These are phyloP conservation scores for Ampelomyces quisqualis DNA, from an alignment of 2,329 filamentous ascomycete genomes.

Conservation along the genomic window DNA sequence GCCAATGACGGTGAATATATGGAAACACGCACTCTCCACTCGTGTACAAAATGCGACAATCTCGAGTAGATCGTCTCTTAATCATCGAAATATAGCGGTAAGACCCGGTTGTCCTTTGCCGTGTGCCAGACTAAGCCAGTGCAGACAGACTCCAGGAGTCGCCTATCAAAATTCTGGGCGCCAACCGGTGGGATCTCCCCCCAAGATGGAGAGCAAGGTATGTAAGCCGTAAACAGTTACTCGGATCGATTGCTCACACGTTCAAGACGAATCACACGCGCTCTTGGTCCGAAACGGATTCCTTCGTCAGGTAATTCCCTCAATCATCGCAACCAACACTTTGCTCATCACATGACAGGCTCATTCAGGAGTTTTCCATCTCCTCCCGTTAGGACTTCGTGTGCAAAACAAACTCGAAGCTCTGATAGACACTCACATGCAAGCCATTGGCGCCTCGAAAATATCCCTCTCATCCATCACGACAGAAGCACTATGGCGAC, in stretches of 20 bases:
- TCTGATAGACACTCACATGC: slow-evolving; percentile 89
- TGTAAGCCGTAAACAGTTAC: not conserved
- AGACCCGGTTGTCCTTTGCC: too few species aligned
- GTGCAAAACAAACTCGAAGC: slow-evolving; percentile 86
- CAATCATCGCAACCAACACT: not conserved
- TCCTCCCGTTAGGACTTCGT: slow-evolving; percentile 80
- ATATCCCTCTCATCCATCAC: slow-evolving; percentile 82
- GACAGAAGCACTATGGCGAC: slow-evolving; percentile 78
- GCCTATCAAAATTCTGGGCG: slow-evolving; percentile 76
- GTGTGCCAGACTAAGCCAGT: too few species aligned
- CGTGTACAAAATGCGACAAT: too few species aligned
- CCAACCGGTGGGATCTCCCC: slow-evolving; percentile 69
- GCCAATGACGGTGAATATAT: slow-evolving; percentile 34
- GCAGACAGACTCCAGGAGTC: slow-evolving; percentile 59
- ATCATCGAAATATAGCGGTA: slow-evolving; percentile 48
- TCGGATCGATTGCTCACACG: slow-evolving; percentile 4
- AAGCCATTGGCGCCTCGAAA: slow-evolving; percentile 74
- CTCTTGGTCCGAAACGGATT: slow-evolving; percentile 50
- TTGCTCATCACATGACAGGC: slow-evolving; percentile 55
- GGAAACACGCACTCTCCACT: slow-evolving; percentile 20
- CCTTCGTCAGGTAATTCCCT: slow-evolving; percentile 44
- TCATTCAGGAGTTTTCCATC: slow-evolving; percentile 87
- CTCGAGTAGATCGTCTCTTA: too few species aligned
- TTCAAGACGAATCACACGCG: slow-evolving; percentile 45
- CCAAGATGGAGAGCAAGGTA: slow-evolving; percentile 51